These are phyloP conservation scores for Leptodermis oblonga DNA, from an alignment of 257 asterid species.

Conservation along the genomic window DNA sequence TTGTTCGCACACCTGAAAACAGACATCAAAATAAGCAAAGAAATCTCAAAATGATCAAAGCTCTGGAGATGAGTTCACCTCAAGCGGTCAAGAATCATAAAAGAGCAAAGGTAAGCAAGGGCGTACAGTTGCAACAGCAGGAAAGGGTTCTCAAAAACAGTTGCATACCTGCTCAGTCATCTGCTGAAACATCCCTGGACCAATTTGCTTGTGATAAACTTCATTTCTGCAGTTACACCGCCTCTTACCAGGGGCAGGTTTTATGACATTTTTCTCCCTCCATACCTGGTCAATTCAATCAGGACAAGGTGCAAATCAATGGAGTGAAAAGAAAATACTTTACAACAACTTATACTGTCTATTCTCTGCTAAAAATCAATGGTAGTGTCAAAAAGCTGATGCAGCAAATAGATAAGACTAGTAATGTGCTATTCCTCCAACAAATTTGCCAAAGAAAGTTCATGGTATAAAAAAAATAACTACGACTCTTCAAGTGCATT, in stretches of 20 bases:
- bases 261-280: slow-evolving; percentile 87
- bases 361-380: not conserved
- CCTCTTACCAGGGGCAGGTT: slow-evolving; percentile 97
- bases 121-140: not conserved
- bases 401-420: not conserved
- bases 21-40: slow-evolving; percentile 6
- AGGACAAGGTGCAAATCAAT: not conserved
- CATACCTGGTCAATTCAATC: slow-evolving; percentile 56
- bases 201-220: slow-evolving; percentile 97
- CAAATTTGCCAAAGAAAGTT: not conserved
- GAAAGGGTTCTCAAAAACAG: not conserved
- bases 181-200: slow-evolving; percentile 99
- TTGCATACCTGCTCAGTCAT: slow-evolving; percentile 91
- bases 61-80: not conserved
- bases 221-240: slow-evolving; percentile 96
- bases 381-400: not conserved
- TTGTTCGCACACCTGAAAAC: slow-evolving; percentile 82
- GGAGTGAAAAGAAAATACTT: not conserved
- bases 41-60: not conserved
- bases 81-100: not conserved
- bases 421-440: not conserved
- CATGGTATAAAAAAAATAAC: not conserved
- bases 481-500: not conserved
- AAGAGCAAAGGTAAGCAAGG: not conserved
- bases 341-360: not conserved